These are phyloP conservation scores for Scheffersomyces cryptocercus DNA, from an alignment of 1,139 yeast genomes.

Conservation along the genomic window DNA sequence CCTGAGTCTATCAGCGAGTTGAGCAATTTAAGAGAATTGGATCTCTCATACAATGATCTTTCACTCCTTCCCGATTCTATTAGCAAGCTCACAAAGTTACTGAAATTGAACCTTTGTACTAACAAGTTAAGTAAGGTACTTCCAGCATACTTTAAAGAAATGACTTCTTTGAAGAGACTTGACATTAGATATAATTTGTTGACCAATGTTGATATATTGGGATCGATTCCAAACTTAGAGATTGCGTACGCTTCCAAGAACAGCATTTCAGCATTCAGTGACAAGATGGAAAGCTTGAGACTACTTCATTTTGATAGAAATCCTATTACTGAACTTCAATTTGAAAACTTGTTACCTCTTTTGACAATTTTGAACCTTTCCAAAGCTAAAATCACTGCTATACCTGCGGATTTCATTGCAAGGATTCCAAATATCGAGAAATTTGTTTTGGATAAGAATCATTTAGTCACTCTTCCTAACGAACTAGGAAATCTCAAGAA, in stretches of 20 bases:
- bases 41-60: conserved; percentile 80
- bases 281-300: conserved; percentile 59
- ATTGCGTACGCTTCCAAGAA: conserved; percentile 78
- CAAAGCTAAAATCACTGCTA: conserved; percentile 76
- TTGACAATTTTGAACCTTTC: conserved; percentile 75
- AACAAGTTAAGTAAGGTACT: conserved; percentile 62
- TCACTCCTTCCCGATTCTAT: conserved; percentile 61
- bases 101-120: conserved; percentile 73
- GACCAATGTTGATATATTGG: conserved; percentile 62
- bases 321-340: conserved; percentile 76
- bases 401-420: conserved; percentile 65
- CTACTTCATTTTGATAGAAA: conserved; percentile 56
- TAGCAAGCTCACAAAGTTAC: conserved; percentile 57
- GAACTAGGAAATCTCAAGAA: conserved; percentile 62
- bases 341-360: conserved; percentile 55
- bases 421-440: conserved; percentile 71
- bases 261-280: conserved; percentile 69
- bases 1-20: conserved; percentile 73
- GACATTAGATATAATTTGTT: conserved; percentile 79
- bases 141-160: conserved; percentile 54
- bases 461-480: conserved; percentile 73
- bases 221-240: conserved; percentile 66
- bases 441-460: conserved; percentile 78
- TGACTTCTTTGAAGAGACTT: conserved; percentile 64
- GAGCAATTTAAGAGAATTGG: conserved; percentile 62